These are phyloP conservation scores for Quercus ilex DNA, from an alignment of 306 rosid genomes.

Conservation along the genomic window DNA sequence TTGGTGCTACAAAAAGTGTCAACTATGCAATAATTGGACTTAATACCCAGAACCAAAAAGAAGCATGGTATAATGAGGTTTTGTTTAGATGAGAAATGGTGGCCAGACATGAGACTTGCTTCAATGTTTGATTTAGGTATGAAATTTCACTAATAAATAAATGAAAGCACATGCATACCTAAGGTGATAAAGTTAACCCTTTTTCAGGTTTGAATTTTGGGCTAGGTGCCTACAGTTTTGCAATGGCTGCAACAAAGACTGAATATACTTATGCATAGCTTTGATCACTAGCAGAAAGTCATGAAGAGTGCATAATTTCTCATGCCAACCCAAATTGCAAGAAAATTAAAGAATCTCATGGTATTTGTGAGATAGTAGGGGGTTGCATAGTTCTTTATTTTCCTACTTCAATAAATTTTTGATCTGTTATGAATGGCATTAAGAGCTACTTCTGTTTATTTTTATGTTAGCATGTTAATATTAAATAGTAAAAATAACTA, in stretches of 20 bases:
- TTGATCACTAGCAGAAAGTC: background rate
- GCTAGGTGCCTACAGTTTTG: background rate
- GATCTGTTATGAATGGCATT: background rate
- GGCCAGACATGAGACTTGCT: background rate
- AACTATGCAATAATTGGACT: background rate
- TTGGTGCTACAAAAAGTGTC: background rate
- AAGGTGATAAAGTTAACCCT: background rate
- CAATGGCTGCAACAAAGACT: background rate
- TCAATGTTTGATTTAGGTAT: background rate
- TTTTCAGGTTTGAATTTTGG: background rate
- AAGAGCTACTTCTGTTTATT: too few relatives aligned
- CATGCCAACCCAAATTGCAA: background rate
- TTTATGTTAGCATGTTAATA: too few relatives aligned
- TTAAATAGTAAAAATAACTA: too few relatives aligned
- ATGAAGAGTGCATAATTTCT: background rate
- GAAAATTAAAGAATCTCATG: background rate
- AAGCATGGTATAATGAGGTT: background rate
- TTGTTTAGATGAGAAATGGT: background rate
- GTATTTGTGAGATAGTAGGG: background rate
- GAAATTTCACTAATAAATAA: background rate
- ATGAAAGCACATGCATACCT: background rate
- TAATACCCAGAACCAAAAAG: background rate
- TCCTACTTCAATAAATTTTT: background rate
- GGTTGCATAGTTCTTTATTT: background rate
- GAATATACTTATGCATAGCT: background rate